phyloP scores from a whole-genome alignment of 2,329 filamentous ascomycete species.

The Aureobasidium vineae region DNA sequence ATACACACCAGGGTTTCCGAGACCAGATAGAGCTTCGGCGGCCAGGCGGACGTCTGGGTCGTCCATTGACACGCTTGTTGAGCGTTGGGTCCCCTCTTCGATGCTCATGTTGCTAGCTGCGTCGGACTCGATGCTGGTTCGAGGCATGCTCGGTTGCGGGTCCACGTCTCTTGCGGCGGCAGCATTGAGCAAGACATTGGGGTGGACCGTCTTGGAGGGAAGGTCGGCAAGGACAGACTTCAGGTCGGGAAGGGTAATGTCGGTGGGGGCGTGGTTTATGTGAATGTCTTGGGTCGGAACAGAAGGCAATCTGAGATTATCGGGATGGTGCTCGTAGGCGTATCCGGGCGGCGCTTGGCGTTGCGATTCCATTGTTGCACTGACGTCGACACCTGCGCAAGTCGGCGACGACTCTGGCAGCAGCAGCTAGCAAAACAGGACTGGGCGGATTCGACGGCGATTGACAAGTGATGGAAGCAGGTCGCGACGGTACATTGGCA shows the following conservation, averaged over 20 bases:
- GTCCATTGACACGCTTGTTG: constrained; percentile 48
- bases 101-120: constrained; percentile 46
- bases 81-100: constrained; percentile 40
- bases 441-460: background rate
- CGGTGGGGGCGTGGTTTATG: constrained; percentile 29
- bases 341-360: constrained; percentile 40
- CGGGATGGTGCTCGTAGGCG: constrained; percentile 46
- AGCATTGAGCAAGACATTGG: constrained; percentile 33
- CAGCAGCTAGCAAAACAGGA: constrained; percentile 9
- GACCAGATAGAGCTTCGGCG: constrained; percentile 51
- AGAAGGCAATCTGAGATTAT: constrained; percentile 44
- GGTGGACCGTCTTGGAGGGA: constrained; percentile 25
- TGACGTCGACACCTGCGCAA: constrained; percentile 23
- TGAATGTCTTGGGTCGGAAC: constrained; percentile 42
- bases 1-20: constrained; percentile 50
- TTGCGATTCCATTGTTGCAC: constrained; percentile 35
- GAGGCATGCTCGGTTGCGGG: constrained; percentile 28
- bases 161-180: constrained; percentile 33
- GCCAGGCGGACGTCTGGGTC: constrained; percentile 51
- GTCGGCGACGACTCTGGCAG: constrained; percentile 15
- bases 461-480: background rate
- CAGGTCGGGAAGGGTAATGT: constrained; percentile 46
- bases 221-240: constrained; percentile 46
- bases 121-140: constrained; percentile 40
- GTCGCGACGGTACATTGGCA: background rate